Percentiles rank a stretch among this genome's conserved stretches.
Evolutionary conservation across 495 filamentous ascomycete genomes (phyloP).

Genomic region (Geopyxis carbonaria): DNA sequence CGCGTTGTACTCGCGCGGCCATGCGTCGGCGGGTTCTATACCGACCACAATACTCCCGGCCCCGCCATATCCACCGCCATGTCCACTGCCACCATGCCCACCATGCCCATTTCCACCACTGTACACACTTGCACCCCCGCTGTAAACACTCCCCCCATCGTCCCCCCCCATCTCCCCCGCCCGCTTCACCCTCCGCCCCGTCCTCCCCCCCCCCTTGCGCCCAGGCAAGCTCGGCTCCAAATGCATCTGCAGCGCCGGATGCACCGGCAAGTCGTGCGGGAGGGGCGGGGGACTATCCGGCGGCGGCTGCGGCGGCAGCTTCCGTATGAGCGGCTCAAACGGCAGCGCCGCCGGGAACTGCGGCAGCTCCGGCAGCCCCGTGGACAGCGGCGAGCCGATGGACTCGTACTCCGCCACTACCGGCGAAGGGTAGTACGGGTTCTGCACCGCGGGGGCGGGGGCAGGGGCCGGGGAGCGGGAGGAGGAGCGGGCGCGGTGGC

Average conservation of each 20-base stretch:
- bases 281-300: slow-evolving; percentile 21
- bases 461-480: not conserved
- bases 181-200: too few species aligned
- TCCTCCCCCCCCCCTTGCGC: too few species aligned
- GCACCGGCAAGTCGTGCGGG: slow-evolving; percentile 22
- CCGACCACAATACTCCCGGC: too few species aligned
- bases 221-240: too few species aligned
- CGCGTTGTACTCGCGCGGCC: too few species aligned
- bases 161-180: too few species aligned
- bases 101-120: too few species aligned
- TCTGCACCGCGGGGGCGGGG: not conserved
- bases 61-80: too few species aligned
- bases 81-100: too few species aligned
- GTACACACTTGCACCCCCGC: too few species aligned
- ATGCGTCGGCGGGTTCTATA: too few species aligned
- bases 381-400: not conserved
- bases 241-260: slow-evolving; percentile 21
- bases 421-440: slow-evolving; percentile 3
- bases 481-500: not conserved
- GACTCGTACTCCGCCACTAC: not conserved
- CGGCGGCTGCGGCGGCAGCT: slow-evolving; percentile 19
- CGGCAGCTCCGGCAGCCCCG: not conserved
- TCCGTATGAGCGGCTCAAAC: slow-evolving; percentile 22
- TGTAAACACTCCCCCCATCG: too few species aligned
- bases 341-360: slow-evolving; percentile 10